Evolutionary conservation across 495 filamentous ascomycete genomes (phyloP).

Genomic region (Pyrenula massariospora): DNA sequence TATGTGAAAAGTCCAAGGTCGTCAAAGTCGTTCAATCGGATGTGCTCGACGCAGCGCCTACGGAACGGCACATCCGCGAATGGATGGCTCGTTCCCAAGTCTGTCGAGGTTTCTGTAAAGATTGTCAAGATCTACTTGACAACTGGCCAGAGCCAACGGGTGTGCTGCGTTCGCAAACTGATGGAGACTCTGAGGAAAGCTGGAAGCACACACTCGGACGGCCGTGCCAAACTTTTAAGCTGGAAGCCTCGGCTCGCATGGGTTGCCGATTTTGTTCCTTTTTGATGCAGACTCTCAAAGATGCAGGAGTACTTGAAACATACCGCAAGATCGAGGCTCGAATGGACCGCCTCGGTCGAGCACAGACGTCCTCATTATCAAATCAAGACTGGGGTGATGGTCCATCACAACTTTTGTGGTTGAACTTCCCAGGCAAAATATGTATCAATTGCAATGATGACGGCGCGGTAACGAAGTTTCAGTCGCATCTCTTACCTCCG

Average conservation of each 20-base stretch:
- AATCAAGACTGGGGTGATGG: not conserved
- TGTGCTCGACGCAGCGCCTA: not conserved
- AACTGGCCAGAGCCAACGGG: not conserved
- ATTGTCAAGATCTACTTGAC: not conserved
- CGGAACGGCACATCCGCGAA: not conserved
- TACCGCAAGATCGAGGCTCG: not conserved
- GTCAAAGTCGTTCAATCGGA: not conserved
- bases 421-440: not conserved
- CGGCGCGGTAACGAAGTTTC: not conserved
- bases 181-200: not conserved
- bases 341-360: not conserved
- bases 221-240: not conserved
- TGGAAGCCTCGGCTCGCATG: not conserved
- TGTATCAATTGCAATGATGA: not conserved
- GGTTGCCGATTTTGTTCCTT: not conserved
- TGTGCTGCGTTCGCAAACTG: not conserved
- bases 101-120: not conserved
- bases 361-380: not conserved
- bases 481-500: not conserved
- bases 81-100: not conserved
- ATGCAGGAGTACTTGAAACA: not conserved
- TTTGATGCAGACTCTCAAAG: not conserved
- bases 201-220: not conserved
- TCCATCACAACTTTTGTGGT: not conserved
- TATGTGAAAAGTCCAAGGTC: not conserved